Evolutionary conservation across 208 protist species (phyloP).

Genomic region (Acanthamoeba polyphaga): DNA sequence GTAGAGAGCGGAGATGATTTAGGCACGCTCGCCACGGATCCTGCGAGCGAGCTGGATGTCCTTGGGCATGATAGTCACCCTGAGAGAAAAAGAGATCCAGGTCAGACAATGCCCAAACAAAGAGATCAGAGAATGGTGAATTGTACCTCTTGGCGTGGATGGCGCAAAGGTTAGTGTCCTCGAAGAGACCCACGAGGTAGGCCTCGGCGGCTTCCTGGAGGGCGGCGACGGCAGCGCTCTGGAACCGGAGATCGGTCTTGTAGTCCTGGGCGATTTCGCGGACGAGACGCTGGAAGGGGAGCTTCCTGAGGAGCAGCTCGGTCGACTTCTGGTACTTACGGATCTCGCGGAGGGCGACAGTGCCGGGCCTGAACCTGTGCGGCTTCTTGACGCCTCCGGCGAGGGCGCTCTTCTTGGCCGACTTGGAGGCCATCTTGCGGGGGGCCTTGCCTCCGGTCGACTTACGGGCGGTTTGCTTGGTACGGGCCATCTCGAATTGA

Average conservation of each 20-base stretch:
- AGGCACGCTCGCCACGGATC: conserved; percentile 96
- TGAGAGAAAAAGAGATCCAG: conserved; percentile 91
- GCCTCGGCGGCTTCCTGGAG: conserved; percentile 97
- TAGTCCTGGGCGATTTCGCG: conserved; percentile 98
- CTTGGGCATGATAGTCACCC: conserved; percentile 99
- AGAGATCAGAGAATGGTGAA: too few relatives aligned
- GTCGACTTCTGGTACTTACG: conserved; percentile 98
- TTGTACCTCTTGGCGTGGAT: conserved; percentile 92
- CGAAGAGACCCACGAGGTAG: conserved; percentile 92
- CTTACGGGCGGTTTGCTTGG: conserved; percentile 98
- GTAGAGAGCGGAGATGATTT: conserved; percentile 59
- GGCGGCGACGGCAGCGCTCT: conserved; percentile 93
- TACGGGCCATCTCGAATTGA: conserved; percentile 94
- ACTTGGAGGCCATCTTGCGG: conserved; percentile 97
- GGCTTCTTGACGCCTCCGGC: conserved; percentile 96
- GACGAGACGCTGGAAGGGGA: conserved; percentile 99
- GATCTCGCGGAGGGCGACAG: conserved; percentile 99
- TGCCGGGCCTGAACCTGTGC: conserved; percentile 98
- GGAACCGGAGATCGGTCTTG: conserved; percentile 95
- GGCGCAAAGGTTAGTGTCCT: conserved; percentile 95
- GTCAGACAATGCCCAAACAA: too few relatives aligned
- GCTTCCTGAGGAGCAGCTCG: conserved; percentile 97
- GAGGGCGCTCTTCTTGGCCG: conserved; percentile 94
- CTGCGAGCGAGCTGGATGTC: conserved; percentile 98
- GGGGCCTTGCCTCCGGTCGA: conserved; percentile 97